These are phyloP conservation scores for Populus hybrid DNA, from an alignment of 441 rosid species.

Conservation along the genomic window DNA sequence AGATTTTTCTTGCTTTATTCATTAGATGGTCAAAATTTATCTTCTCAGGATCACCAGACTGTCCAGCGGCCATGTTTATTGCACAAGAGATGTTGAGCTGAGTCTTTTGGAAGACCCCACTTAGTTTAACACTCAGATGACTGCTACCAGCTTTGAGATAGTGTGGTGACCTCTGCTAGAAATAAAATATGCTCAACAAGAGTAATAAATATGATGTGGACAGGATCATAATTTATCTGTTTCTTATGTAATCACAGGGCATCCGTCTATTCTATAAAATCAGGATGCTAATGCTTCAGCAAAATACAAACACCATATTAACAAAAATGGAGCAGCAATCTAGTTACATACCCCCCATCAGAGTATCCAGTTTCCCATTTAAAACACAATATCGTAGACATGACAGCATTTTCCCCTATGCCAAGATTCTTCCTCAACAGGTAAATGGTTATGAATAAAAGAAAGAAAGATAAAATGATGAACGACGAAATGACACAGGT, in stretches of 20 bases:
- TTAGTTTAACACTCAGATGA: slow-evolving; percentile 22
- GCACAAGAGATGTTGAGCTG: slow-evolving; percentile 44
- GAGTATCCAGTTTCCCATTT: background rate
- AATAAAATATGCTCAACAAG: background rate
- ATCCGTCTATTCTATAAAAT: background rate
- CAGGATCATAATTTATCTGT: background rate
- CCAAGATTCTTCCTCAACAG: background rate
- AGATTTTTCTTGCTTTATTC: slow-evolving; percentile 48
- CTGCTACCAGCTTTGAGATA: slow-evolving; percentile 19
- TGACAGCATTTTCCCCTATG: background rate
- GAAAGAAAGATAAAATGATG: background rate
- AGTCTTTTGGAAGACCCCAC: slow-evolving; percentile 22
- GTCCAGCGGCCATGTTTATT: slow-evolving; percentile 59
- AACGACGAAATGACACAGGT: background rate
- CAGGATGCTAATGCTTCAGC: background rate
- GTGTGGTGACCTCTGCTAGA: slow-evolving; percentile 33
- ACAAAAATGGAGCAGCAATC: background rate
- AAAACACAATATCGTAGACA: background rate
- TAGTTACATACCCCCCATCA: background rate
- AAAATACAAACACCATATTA: background rate
- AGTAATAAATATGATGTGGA: background rate
- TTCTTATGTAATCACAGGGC: background rate
- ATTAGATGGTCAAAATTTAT: slow-evolving; percentile 40
- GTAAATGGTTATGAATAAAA: background rate
- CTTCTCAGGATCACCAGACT: slow-evolving; percentile 61